Percentiles rank a stretch among this genome's conserved stretches.
These are phyloP conservation scores for Vanrija sp. DNA, from an alignment of 1,284 basidiomycete genomes.

Conservation along the genomic window DNA sequence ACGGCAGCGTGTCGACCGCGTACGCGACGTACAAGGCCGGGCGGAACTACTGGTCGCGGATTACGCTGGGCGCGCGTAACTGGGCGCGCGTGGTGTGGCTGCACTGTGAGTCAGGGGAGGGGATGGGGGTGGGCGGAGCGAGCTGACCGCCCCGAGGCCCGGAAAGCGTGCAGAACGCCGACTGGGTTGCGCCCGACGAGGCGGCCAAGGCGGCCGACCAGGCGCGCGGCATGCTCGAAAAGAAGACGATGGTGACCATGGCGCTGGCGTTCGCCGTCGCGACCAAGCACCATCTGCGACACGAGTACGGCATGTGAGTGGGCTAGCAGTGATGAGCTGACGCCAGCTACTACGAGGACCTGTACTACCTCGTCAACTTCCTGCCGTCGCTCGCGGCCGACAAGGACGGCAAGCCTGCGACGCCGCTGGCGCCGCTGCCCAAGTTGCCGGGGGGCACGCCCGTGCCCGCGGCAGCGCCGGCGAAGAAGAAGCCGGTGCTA, in stretches of 20 bases:
- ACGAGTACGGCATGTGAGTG: constrained; percentile 60
- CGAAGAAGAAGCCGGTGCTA: constrained; percentile 8
- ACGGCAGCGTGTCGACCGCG: constrained; percentile 62
- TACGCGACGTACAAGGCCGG: constrained; percentile 75
- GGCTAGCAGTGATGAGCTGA: no score
- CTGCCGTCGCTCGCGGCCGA: constrained; percentile 35
- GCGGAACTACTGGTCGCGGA: constrained; percentile 63
- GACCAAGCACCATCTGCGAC: constrained; percentile 54
- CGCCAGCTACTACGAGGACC: constrained; percentile 42
- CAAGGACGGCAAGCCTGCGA: constrained; percentile 30
- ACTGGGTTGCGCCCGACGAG: constrained; percentile 18
- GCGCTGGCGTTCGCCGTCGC: constrained; percentile 57
- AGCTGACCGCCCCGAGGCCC: constrained; percentile 24
- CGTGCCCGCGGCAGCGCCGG: neutral
- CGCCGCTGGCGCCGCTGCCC: constrained; percentile 17
- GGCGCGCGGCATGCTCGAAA: constrained; percentile 61
- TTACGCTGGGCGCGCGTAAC: constrained; percentile 54
- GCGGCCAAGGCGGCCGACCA: constrained; percentile 48
- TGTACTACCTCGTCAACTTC: constrained; percentile 42
- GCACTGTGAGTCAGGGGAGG: constrained; percentile 28
- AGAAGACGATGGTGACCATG: constrained; percentile 68
- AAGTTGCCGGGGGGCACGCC: constrained; percentile 6
- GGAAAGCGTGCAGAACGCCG: constrained; percentile 19
- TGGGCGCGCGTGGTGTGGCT: constrained; percentile 45
- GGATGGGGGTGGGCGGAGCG: no score